Conservation (phyloP, 192 early-diverging fungal genomes). For the Umbelopsis sp. region DNA sequence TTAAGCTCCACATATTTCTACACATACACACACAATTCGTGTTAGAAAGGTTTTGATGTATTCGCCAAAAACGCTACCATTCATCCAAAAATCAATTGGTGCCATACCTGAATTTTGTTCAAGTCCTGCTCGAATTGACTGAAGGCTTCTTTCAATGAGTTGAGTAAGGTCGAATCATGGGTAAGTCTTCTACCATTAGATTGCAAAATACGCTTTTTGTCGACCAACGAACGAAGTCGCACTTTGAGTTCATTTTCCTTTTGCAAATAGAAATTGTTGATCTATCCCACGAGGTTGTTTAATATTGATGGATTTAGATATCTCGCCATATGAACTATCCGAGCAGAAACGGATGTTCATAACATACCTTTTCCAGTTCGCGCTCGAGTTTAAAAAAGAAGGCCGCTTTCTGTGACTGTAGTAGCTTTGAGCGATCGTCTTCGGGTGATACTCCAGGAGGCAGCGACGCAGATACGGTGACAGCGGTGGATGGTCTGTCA, state of each 20-base stretch:
- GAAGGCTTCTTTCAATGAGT: slow-evolving; percentile 87
- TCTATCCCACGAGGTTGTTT: slow-evolving; percentile 41
- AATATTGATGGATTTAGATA: background rate
- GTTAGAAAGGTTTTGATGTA: background rate
- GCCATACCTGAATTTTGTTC: slow-evolving; percentile 87
- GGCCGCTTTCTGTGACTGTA: slow-evolving; percentile 88
- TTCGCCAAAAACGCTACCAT: background rate
- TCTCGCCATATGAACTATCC: background rate
- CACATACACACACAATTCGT: background rate
- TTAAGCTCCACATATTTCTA: slow-evolving; percentile 98
- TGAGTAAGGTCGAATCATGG: slow-evolving; percentile 58
- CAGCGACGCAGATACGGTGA: slow-evolving; percentile 40
- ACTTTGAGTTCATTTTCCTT: slow-evolving; percentile 95
- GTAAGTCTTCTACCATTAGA: slow-evolving; percentile 48
- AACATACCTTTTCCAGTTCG: slow-evolving; percentile 90
- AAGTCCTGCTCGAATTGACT: slow-evolving; percentile 90
- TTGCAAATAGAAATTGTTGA: slow-evolving; percentile 95
- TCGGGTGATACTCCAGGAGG: slow-evolving; percentile 43
- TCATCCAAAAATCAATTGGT: background rate
- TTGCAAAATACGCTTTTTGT: slow-evolving; percentile 71
- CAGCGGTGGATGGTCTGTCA: slow-evolving; percentile 34
- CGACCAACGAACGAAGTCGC: slow-evolving; percentile 79
- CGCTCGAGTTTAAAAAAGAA: slow-evolving; percentile 99
- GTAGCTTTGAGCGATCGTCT: slow-evolving; percentile 51
- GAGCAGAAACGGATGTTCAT: too few relatives aligned